Percentiles rank a stretch among this genome's conserved stretches.
Conservation (phyloP, 1,139 yeast species). For the Yamadazyma blattariae region DNA sequence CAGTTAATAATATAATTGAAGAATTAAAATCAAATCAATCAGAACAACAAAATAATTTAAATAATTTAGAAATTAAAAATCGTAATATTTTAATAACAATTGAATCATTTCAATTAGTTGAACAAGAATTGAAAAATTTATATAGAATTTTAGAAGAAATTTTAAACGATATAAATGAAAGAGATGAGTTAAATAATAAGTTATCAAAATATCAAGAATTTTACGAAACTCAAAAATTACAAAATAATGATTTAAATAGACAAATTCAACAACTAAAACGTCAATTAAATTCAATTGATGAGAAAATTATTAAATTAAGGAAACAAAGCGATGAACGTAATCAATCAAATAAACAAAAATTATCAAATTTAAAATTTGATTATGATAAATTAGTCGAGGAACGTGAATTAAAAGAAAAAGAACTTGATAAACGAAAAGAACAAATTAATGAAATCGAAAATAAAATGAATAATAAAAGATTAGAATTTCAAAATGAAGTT, state of each 20-base stretch:
- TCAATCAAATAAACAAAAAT: constrained; percentile 40
- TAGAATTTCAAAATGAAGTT: constrained; percentile 52
- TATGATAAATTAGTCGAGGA: constrained; percentile 50
- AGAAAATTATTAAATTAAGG: constrained; percentile 49
- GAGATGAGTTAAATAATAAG: constrained; percentile 41
- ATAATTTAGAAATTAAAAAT: constrained; percentile 45
- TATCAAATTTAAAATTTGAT: constrained; percentile 44
- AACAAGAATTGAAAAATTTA: constrained; percentile 52
- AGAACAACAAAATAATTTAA: constrained; percentile 38
- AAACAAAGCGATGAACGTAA: constrained; percentile 49
- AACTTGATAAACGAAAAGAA: constrained; percentile 45
- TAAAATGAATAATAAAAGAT: constrained; percentile 40
- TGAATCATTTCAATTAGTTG: constrained; percentile 57
- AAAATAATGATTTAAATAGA: constrained; percentile 48
- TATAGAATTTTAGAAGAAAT: constrained; percentile 58
- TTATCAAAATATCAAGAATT: constrained; percentile 43
- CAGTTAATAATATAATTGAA: constrained; percentile 51
- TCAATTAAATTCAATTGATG: constrained; percentile 52
- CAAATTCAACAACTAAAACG: constrained; percentile 49
- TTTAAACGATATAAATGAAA: constrained; percentile 46
- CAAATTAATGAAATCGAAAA: constrained; percentile 48
- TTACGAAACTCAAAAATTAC: constrained; percentile 43
- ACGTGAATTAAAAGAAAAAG: constrained; percentile 50
- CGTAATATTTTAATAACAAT: constrained; percentile 53
- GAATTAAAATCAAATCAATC: constrained; percentile 53